Base-by-base conservation (phyloP, 176 grass and related monocot genomes). In the Rhynchospora breviuscula region DNA sequence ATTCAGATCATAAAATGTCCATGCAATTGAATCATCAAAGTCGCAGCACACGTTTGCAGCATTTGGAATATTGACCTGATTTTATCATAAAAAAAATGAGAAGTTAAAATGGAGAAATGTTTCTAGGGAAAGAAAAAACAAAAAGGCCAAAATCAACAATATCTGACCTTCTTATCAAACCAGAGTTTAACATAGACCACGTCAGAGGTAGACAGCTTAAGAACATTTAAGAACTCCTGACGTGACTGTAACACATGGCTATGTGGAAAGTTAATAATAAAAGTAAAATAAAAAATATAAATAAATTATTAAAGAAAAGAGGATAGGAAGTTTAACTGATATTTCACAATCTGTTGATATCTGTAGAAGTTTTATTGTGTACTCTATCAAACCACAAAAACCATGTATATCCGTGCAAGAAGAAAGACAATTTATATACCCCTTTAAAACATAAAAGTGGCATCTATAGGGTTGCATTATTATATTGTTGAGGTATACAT, bases 161-260 rank as follows among this genome's bases (percentile, higher is more conserved):
- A 53, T 58, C 67, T 84, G 64, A 87, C 94, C 92, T 92, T 97
- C 81, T 91, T 94, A 85, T 94, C 92, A 61, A 92, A 89, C 94
- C 94, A 97, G 81, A 97, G 67, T 86, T 90, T 94, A 65, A 97
- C 45, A 83, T 86, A 91, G 83, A 94, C 62, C 63, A 94, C 77
- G 9, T 94, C 92, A 46, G 84, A 46, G 33, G 90, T 86, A 19
- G 84, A 79, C 77, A 97, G 72, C 53, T 86, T 89, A 86, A 94
- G 92, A 88, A 97, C 77, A 57, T 89, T 88, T 29, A 87, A 18
- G 23, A 97, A 94, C 82, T 97, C 92, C 88, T 86, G 79, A 33
- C 33, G 52, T 78, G 88, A 90, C 48, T 90, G 81, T 40, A 94
- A 87, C 70, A 88, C 85, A 57, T 67, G 71, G 70, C 94, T 97